phyloP scores from a whole-genome alignment of 805 yeast genomes.

The Wickerhamiella kurtzmanii region DNA sequence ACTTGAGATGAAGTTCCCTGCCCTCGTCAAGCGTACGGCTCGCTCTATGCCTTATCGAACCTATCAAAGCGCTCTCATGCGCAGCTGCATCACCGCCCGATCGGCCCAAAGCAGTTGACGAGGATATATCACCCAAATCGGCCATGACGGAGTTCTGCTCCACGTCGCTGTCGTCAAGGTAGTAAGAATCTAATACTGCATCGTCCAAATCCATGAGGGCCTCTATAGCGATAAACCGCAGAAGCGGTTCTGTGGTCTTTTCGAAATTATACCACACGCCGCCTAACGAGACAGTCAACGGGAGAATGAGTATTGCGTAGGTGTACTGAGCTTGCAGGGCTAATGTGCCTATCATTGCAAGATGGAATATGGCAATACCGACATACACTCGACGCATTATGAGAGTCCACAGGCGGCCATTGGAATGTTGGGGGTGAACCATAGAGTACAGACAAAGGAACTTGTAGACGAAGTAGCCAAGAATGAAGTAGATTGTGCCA shows the following conservation, averaged over 20 bases:
- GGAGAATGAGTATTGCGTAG: constrained; percentile 56
- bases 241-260: constrained; percentile 63
- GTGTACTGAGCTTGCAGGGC: constrained; percentile 69
- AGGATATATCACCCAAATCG: background rate
- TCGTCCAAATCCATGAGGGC: constrained; percentile 29
- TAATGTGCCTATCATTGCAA: constrained; percentile 85
- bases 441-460: constrained; percentile 81
- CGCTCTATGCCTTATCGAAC: constrained; percentile 19
- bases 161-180: constrained; percentile 1
- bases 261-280: constrained; percentile 69
- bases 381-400: constrained; percentile 68
- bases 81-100: background rate
- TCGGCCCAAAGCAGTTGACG: background rate
- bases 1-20: constrained; percentile 56
- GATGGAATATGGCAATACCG: constrained; percentile 72
- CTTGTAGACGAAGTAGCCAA: constrained; percentile 82
- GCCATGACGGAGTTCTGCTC: background rate
- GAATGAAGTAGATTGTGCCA: constrained; percentile 67
- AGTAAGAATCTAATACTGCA: constrained; percentile 6
- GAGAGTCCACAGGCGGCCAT: constrained; percentile 93
- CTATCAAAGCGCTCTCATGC: background rate
- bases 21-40: constrained; percentile 60
- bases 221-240: constrained; percentile 74
- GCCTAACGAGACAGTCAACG: constrained; percentile 59
- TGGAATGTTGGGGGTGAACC: constrained; percentile 92